Conservation (phyloP, 257 asterid species). For the Scutellaria baicalensis region DNA sequence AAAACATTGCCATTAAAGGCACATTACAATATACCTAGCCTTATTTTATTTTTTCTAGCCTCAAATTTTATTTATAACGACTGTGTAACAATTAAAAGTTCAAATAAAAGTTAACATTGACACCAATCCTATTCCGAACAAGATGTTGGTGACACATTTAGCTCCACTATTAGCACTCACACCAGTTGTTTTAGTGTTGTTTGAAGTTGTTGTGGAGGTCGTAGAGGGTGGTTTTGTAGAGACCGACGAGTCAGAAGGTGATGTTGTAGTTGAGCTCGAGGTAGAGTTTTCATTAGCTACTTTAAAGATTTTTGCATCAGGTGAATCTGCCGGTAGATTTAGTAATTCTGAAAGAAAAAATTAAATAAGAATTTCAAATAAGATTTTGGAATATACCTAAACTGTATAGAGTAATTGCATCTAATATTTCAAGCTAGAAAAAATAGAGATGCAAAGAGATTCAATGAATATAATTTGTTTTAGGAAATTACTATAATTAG, state of each 20-base stretch:
- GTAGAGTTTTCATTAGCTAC: constrained; percentile 34
- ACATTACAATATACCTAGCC: neutral
- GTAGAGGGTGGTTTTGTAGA: constrained; percentile 26
- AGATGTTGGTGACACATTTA: neutral
- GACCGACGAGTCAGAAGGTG: constrained; percentile 22
- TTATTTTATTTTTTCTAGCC: neutral
- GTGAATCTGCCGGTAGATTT: constrained; percentile 50
- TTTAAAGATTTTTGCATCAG: constrained; percentile 61
- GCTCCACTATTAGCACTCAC: constrained; percentile 18
- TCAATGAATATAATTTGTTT: too few species aligned
- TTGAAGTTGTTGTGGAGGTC: constrained; percentile 22
- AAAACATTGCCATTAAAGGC: neutral
- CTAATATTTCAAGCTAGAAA: neutral
- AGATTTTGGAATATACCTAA: neutral
- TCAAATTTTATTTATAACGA: neutral
- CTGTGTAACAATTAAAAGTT: neutral
- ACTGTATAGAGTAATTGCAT: neutral
- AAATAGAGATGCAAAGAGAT: too few species aligned
- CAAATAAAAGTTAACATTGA: constrained; percentile 9
- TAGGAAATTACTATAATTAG: too few species aligned
- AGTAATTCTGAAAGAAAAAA: constrained; percentile 34
- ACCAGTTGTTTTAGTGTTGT: constrained; percentile 16
- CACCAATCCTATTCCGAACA: constrained; percentile 14
- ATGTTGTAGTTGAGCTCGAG: constrained; percentile 14
- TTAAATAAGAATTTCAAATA: neutral